A percentile compares a stretch with the other conserved stretches of the same genome.
Conservation (phyloP, 257 asterid species). For the Ilex aquifolium region DNA sequence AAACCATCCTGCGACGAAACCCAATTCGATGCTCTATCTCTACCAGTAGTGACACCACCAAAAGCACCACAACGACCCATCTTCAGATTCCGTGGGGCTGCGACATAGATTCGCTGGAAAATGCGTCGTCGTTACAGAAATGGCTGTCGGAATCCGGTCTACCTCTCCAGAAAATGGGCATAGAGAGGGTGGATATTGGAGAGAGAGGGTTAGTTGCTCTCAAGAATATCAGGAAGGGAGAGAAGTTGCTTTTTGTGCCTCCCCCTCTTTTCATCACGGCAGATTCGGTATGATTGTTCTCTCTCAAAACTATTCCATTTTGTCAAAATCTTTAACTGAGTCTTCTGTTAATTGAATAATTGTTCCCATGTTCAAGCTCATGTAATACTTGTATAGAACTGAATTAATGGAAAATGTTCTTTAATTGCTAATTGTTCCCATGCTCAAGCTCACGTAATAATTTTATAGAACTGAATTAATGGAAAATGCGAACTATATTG, state of each 20-base stretch:
- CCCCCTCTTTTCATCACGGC: slow-evolving; percentile 76
- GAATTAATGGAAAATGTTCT: no score
- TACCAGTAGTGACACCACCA: slow-evolving; percentile 29
- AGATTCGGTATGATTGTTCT: slow-evolving; percentile 48
- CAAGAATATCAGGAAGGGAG: slow-evolving; percentile 79
- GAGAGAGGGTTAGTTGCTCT: slow-evolving; percentile 93
- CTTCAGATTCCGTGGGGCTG: slow-evolving; percentile 62
- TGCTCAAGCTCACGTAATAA: no score
- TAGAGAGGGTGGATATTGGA: slow-evolving; percentile 76
- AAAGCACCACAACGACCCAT: slow-evolving; percentile 20
- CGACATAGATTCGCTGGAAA: slow-evolving; percentile 66
- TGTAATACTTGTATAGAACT: no score
- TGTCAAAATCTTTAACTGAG: no score
- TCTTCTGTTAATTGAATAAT: no score
- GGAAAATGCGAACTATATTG: no score
- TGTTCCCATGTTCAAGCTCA: no score
- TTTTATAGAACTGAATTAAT: no score
- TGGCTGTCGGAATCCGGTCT: slow-evolving; percentile 73
- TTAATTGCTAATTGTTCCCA: no score
- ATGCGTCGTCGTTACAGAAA: slow-evolving; percentile 64
- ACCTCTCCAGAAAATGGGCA: slow-evolving; percentile 84
- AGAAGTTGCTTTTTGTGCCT: slow-evolving; percentile 85
- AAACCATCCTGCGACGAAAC: slow-evolving; percentile 8
- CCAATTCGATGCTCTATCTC: slow-evolving; percentile 47
- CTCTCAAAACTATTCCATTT: no score